Conservation (phyloP, 495 filamentous ascomycete species). For the Penicillium taxi region DNA sequence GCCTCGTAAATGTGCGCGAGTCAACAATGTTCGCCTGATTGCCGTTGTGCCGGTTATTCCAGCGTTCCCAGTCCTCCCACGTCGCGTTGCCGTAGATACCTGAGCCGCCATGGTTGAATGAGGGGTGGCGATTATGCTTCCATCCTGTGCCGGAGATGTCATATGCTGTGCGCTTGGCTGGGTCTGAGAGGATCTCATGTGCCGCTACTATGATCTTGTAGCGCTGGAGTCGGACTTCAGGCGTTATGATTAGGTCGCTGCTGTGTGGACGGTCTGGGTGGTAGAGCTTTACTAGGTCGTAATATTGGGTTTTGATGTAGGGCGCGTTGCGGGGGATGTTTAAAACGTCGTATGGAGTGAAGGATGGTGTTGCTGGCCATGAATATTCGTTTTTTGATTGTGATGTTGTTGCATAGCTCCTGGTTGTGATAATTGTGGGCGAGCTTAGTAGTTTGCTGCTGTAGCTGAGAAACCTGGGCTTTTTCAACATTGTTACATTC, state of each 20-base stretch:
- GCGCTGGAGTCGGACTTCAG: conserved; percentile 62
- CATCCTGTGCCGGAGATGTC: conserved; percentile 78
- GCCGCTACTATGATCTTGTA: conserved; percentile 82
- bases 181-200: conserved; percentile 84
- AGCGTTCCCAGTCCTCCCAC: conserved; percentile 98
- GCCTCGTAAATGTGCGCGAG: conserved; percentile 62
- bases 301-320: conserved; percentile 78
- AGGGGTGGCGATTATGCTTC: conserved; percentile 39
- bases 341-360: conserved; percentile 91
- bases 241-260: conserved; percentile 44
- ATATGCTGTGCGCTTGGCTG: conserved; percentile 67
- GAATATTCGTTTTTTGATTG: conserved; percentile 19
- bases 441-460: conserved; percentile 24
- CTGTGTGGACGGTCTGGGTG: conserved; percentile 75
- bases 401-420: conserved; percentile 29
- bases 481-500: conserved; percentile 40
- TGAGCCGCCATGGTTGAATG: conserved; percentile 10
- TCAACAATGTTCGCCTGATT: conserved; percentile 57
- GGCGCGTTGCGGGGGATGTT: conserved; percentile 50
- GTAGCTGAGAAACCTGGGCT: conserved; percentile 16
- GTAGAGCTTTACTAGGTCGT: conserved; percentile 89
- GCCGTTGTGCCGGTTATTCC: conserved; percentile 54
- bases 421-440: conserved; percentile 14
- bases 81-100: conserved; percentile 75
- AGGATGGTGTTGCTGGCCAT: conserved; percentile 29